phyloP scores from a whole-genome alignment of 1,284 basidiomycete genomes.

The Naganishia sp. region DNA sequence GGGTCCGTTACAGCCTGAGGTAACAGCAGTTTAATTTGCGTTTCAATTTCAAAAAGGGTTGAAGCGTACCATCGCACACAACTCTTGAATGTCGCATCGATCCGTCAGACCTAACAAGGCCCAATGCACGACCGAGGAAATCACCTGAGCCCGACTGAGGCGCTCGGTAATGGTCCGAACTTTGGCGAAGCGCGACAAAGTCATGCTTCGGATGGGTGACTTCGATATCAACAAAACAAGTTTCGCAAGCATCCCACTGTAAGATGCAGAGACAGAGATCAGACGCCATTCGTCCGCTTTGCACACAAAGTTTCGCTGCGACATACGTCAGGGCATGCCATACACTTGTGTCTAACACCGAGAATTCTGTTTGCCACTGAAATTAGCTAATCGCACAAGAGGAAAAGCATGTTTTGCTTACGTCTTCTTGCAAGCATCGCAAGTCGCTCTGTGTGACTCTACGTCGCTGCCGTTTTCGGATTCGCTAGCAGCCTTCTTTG shows the following conservation, averaged over 20 bases:
- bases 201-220: constrained; percentile 72
- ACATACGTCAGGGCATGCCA: constrained; percentile 50
- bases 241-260: constrained; percentile 61
- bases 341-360: constrained; percentile 53
- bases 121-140: constrained; percentile 10
- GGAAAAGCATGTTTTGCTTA: neutral
- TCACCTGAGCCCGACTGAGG: constrained; percentile 13
- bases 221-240: constrained; percentile 68
- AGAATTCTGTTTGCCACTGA: constrained; percentile 39
- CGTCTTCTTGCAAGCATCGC: constrained; percentile 27
- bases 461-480: neutral
- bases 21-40: neutral
- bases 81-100: constrained; percentile 42
- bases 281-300: neutral
- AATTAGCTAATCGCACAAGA: neutral
- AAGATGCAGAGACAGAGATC: neutral
- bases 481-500: neutral
- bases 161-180: constrained; percentile 56
- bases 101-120: constrained; percentile 3
- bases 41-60: neutral
- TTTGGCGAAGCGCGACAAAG: constrained; percentile 64
- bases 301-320: neutral
- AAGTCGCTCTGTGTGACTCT: constrained; percentile 22
- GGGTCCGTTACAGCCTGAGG: constrained; percentile 41
- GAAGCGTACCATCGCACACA: constrained; percentile 45